Evolutionary conservation across 1,139 yeast genomes (phyloP).

Genomic region (Taiozyma sp.): DNA sequence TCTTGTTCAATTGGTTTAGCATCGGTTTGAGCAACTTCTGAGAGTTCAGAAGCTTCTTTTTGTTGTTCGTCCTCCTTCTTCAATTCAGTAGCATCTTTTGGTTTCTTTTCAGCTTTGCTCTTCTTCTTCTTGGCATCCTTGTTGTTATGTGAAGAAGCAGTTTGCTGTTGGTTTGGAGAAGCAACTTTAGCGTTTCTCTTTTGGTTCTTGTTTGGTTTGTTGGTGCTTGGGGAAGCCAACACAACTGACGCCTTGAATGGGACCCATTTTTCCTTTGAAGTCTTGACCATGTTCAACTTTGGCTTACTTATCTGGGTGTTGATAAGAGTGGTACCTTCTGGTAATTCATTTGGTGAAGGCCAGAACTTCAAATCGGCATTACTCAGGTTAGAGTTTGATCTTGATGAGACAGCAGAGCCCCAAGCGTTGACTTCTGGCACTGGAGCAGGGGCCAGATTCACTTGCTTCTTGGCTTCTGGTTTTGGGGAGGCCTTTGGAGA

Average conservation of each 20-base stretch:
- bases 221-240: conserved; percentile 19
- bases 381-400: conserved; percentile 27
- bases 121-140: conserved; percentile 16
- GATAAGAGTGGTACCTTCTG: conserved; percentile 8
- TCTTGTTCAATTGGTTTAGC: conserved; percentile 19
- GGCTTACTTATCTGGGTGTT: conserved; percentile 15
- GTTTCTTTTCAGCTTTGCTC: conserved; percentile 14
- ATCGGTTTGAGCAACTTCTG: background rate
- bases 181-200: conserved; percentile 10
- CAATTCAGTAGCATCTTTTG: background rate
- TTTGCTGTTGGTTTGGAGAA: background rate
- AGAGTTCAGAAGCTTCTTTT: background rate
- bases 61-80: background rate
- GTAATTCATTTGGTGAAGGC: conserved; percentile 43
- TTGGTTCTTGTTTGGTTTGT: conserved; percentile 16
- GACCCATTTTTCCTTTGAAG: conserved; percentile 80
- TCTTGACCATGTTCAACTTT: conserved; percentile 29
- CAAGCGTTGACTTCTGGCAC: conserved; percentile 68
- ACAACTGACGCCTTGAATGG: conserved; percentile 77
- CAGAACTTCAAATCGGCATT: conserved; percentile 37
- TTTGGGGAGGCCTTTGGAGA: conserved; percentile 22
- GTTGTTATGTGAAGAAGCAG: background rate
- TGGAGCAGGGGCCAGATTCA: conserved; percentile 67
- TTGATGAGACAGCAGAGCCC: conserved; percentile 38
- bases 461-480: conserved; percentile 29